A percentile compares a stretch with the other conserved stretches of the same genome.
phyloP scores from a whole-genome alignment of 129 eudicot species.

The Chrysanthemum lavandulifolium region DNA sequence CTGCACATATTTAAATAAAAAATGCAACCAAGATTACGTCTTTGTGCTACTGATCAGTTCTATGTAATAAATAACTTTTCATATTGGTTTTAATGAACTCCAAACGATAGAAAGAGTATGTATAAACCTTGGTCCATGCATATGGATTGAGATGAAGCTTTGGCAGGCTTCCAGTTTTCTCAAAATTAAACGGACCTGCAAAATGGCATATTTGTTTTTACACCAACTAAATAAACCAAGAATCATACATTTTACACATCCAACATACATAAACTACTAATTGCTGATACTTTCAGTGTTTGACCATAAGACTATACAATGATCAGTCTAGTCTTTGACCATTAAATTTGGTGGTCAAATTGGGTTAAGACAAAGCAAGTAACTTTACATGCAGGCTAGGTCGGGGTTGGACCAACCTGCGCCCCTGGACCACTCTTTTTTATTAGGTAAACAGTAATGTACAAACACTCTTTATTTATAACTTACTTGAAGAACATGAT shows the following conservation, averaged over 20 bases:
- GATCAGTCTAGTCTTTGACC: no score
- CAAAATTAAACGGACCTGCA: constrained; percentile 93
- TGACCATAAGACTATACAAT: no score
- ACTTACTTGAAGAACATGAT: no score
- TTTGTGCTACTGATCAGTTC: no score
- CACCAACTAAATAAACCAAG: not conserved
- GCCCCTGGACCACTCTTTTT: no score
- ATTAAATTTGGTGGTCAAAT: no score
- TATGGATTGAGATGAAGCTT: constrained; percentile 84
- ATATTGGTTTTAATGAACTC: constrained; percentile 14
- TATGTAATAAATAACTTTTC: constrained; percentile 6
- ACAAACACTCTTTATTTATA: no score
- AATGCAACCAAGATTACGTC: not conserved
- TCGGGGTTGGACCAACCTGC: no score
- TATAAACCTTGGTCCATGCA: constrained; percentile 81
- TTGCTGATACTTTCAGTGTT: not conserved
- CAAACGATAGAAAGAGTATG: not conserved
- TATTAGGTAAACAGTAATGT: no score
- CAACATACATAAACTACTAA: constrained; percentile 8
- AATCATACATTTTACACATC: not conserved
- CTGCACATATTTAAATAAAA: constrained; percentile 33
- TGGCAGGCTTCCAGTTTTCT: constrained; percentile 62
- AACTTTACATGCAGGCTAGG: not conserved
- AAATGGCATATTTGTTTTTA: constrained; percentile 14
- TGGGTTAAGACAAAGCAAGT: not conserved